phyloP scores from a whole-genome alignment of 1,284 basidiomycete species.

The Phlebopus sp. region DNA sequence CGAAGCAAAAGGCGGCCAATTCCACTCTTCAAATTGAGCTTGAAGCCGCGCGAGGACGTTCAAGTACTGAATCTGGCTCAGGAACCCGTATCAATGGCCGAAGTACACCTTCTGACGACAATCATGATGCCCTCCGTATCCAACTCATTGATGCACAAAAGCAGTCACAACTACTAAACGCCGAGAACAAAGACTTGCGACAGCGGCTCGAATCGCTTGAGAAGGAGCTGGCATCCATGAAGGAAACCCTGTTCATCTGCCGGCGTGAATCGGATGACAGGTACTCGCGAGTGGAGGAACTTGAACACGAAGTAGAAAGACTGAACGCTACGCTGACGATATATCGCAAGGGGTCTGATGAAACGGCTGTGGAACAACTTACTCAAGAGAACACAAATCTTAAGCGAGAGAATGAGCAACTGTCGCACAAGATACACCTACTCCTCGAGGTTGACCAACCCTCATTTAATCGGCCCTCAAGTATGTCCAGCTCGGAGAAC shows the following conservation, averaged over 20 bases:
- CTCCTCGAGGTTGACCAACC: conserved; percentile 83
- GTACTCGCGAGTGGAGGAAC: conserved; percentile 70
- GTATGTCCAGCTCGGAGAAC: conserved; percentile 80
- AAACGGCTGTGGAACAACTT: conserved; percentile 71
- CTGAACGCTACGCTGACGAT: conserved; percentile 74
- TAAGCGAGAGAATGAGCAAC: conserved; percentile 79
- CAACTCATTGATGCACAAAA: conserved; percentile 73
- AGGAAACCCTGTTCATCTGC: conserved; percentile 68
- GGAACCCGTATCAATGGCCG: conserved; percentile 74
- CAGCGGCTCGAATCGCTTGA: conserved; percentile 73
- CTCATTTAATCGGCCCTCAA: conserved; percentile 62
- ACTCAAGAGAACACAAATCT: conserved; percentile 74
- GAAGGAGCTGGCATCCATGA: conserved; percentile 68
- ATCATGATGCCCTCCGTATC: conserved; percentile 58
- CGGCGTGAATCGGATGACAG: conserved; percentile 78
- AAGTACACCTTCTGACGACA: conserved; percentile 73
- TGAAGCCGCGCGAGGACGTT: conserved; percentile 60
- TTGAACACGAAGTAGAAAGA: conserved; percentile 78
- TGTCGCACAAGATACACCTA: conserved; percentile 82
- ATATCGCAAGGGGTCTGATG: conserved; percentile 70
- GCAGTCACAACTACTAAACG: conserved; percentile 64
- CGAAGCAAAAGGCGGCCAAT: conserved; percentile 84
- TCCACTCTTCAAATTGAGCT: conserved; percentile 77
- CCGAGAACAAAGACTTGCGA: conserved; percentile 75
- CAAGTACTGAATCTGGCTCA: conserved; percentile 54